Evolutionary conservation across 192 early-diverging fungal genomes (phyloP).

Genomic region (Podila epicladia): DNA sequence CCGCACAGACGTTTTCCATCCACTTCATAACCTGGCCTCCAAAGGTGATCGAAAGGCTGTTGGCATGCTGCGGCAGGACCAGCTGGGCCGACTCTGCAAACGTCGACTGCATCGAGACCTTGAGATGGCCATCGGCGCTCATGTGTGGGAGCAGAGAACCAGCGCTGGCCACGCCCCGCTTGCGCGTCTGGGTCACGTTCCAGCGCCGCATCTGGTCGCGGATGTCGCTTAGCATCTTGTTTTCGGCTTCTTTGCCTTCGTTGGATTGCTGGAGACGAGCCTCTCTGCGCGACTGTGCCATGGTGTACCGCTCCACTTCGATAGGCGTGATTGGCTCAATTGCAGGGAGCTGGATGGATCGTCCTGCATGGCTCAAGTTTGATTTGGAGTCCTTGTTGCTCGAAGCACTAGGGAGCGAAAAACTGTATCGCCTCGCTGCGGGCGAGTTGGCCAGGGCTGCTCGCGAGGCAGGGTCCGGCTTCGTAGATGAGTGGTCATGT

Average conservation of each 20-base stretch:
- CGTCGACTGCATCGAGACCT: slow-evolving; percentile 50
- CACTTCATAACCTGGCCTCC: slow-evolving; percentile 78
- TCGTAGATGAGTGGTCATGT: not conserved
- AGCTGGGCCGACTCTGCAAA: slow-evolving; percentile 72
- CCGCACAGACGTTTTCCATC: slow-evolving; percentile 72
- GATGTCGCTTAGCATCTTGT: slow-evolving; percentile 47
- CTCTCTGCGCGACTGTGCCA: slow-evolving; percentile 65
- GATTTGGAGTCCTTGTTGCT: not conserved
- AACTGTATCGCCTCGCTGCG: slow-evolving; percentile 41
- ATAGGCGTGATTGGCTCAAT: slow-evolving; percentile 58
- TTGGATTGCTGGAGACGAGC: slow-evolving; percentile 45
- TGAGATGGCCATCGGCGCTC: slow-evolving; percentile 11
- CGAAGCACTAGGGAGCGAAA: slow-evolving; percentile 28
- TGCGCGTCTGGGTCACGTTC: slow-evolving; percentile 39
- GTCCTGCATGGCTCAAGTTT: not conserved
- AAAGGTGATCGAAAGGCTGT: slow-evolving; percentile 72
- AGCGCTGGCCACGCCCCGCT: slow-evolving; percentile 6
- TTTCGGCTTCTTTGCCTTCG: slow-evolving; percentile 26
- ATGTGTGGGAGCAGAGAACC: not conserved
- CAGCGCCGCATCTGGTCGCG: slow-evolving; percentile 54
- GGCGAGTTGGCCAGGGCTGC: slow-evolving; percentile 24
- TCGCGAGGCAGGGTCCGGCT: slow-evolving; percentile 6
- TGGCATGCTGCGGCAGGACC: slow-evolving; percentile 80
- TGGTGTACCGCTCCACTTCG: slow-evolving; percentile 64
- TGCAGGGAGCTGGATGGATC: slow-evolving; percentile 56